Conservation (phyloP, 179 eudicot species). For the Camellia oleifera region DNA sequence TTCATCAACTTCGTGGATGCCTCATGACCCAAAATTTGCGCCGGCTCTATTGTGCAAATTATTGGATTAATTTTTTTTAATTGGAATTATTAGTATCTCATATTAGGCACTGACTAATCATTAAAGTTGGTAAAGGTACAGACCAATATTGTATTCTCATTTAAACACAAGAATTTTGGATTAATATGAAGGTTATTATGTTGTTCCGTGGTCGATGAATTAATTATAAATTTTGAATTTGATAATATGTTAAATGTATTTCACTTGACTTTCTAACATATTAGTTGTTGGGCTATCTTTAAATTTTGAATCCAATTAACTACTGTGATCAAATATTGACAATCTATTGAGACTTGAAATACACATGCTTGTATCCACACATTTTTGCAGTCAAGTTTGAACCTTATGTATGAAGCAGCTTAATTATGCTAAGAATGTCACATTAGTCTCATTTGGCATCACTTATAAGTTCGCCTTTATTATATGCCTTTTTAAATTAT, state of each 20-base stretch:
- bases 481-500: no score
- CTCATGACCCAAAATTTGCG: conserved; percentile 23
- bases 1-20: conserved; percentile 11
- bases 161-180: not conserved
- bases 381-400: not conserved
- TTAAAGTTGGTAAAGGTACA: conserved; percentile 12
- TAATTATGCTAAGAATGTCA: no score
- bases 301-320: no score
- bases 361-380: not conserved
- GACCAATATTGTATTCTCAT: not conserved
- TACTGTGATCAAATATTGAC: no score
- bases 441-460: no score
- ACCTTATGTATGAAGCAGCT: no score
- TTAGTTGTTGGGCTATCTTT: no score
- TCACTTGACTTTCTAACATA: not conserved
- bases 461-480: no score
- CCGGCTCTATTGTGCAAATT: conserved; percentile 11
- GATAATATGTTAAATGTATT: not conserved
- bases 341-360: no score
- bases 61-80: not conserved
- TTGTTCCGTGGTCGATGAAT: not conserved
- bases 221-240: no score
- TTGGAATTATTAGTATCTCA: not conserved
- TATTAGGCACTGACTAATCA: conserved; percentile 1
- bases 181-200: not conserved